Conservation (phyloP, 2,329 filamentous ascomycete species). For the Claviceps pazoutovae region DNA sequence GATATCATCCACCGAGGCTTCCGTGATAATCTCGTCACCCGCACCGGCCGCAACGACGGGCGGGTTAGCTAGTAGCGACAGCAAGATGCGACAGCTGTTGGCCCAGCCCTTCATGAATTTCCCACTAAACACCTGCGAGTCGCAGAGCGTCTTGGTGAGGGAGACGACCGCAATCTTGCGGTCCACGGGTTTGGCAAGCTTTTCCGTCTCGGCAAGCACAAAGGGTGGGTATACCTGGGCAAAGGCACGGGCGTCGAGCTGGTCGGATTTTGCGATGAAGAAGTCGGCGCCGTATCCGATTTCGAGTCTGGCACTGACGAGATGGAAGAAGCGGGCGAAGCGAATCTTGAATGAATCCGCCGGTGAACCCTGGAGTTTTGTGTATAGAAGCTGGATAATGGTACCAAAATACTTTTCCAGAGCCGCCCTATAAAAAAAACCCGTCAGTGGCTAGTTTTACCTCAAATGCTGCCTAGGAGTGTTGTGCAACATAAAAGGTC, state of each 20-base stretch:
- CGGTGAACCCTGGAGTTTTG: slow-evolving; percentile 51
- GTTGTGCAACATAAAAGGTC: not conserved
- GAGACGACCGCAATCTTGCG: slow-evolving; percentile 90
- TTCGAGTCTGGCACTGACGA: slow-evolving; percentile 65
- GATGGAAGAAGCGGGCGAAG: slow-evolving; percentile 90
- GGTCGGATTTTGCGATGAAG: slow-evolving; percentile 74
- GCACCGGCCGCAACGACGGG: slow-evolving; percentile 50
- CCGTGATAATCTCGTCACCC: slow-evolving; percentile 64
- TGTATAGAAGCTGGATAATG: slow-evolving; percentile 72
- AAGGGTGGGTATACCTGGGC: slow-evolving; percentile 73
- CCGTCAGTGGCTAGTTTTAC: not conserved
- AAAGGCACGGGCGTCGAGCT: slow-evolving; percentile 68
- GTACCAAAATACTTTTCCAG: slow-evolving; percentile 66
- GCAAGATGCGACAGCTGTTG: slow-evolving; percentile 75
- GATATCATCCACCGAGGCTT: slow-evolving; percentile 88
- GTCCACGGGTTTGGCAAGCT: slow-evolving; percentile 74
- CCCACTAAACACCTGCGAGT: slow-evolving; percentile 70
- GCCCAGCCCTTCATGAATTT: slow-evolving; percentile 83
- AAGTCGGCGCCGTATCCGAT: slow-evolving; percentile 83
- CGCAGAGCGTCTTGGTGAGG: slow-evolving; percentile 79
- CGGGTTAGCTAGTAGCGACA: slow-evolving; percentile 81
- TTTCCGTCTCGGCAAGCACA: slow-evolving; percentile 78
- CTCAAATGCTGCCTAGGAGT: too few species aligned
- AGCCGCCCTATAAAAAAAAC: slow-evolving; percentile 29
- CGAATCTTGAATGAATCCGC: slow-evolving; percentile 73